Base-by-base conservation (phyloP, 2,329 filamentous ascomycete genomes). In the Zelopaecilomyces penicillatus region DNA sequence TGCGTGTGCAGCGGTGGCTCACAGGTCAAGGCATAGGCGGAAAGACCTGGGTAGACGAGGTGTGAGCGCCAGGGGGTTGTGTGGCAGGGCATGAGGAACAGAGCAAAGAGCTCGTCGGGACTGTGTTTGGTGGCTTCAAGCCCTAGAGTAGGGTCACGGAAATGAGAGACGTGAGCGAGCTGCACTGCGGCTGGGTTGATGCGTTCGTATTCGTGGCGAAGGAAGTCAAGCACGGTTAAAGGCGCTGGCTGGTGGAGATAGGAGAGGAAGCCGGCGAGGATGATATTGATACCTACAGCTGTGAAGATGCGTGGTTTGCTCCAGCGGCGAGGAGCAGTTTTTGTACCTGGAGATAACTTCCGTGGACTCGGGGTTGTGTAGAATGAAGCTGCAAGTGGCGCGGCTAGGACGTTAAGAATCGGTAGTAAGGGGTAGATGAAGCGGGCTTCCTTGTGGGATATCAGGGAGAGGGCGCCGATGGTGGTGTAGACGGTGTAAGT, bases 71-170 rank as follows among this genome's bases (percentile, higher is more conserved):
- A 97, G 3, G 93, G 91, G 0, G 91, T 97, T 52, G 85, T 87
- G 70, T 98, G 93, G 67, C 93, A 98, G 7, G 93, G 93, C 76
- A 90, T 95, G 27, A 98, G 75, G 66, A 97, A 96, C 19, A 85
- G 83, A 31, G 83, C 79, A 55, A 82, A 83, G 8, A 80, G 71
- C 47, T 77, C 74, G 50, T 47, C 6, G 32, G 28, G 11, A 30
- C 6, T 12, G 9, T 35, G 7, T 33, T 39, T 27, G 29, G 42
- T 44, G 27, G 28, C 9, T 10, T 58, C 53, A 8, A 54, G 54
- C 1, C 52, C 54, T 51, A 42, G 57, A 50, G 43, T 55, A 44
- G 47, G 54, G 42, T 70, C 58, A 28, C 49, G 46, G 33, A 39
- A 45, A 50, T 44, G 43, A 44, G 50, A 41, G 11, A 31, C 35